Evolutionary conservation across 345 rosid genomes (phyloP).

Genomic region (Trapa incisa): DNA sequence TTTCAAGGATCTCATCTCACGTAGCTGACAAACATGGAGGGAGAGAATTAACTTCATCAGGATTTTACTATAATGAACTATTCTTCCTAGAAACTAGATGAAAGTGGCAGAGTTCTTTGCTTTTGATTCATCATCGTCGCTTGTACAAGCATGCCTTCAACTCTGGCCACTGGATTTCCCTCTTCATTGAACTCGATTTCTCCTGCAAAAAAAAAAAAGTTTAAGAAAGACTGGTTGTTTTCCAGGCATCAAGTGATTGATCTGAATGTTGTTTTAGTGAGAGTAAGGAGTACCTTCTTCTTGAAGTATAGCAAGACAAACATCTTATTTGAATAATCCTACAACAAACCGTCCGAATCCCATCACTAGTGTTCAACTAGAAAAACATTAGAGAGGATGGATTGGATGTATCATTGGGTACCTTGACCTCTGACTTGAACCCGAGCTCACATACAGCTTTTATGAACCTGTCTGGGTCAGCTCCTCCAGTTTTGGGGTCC

Average conservation of each 20-base stretch:
- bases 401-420: constrained; percentile 6
- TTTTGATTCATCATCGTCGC: constrained; percentile 36
- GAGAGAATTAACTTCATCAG: no score
- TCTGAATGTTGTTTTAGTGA: neutral
- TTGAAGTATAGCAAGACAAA: constrained; percentile 60
- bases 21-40: no score
- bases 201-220: constrained; percentile 26
- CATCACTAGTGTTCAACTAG: constrained; percentile 4
- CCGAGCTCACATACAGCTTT: constrained; percentile 74
- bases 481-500: constrained; percentile 83
- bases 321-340: constrained; percentile 91
- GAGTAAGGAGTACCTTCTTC: constrained; percentile 49
- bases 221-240: constrained; percentile 18
- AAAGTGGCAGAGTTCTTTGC: neutral
- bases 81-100: neutral
- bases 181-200: constrained; percentile 28
- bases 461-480: constrained; percentile 62
- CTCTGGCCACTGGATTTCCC: constrained; percentile 72
- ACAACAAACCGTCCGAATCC: constrained; percentile 7
- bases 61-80: neutral
- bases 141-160: constrained; percentile 85
- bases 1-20: no score
- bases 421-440: constrained; percentile 45
- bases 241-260: neutral
- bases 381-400: neutral